Evolutionary conservation across 2,329 filamentous ascomycete species (phyloP).

Genomic region (Podosphaera xanthii): DNA sequence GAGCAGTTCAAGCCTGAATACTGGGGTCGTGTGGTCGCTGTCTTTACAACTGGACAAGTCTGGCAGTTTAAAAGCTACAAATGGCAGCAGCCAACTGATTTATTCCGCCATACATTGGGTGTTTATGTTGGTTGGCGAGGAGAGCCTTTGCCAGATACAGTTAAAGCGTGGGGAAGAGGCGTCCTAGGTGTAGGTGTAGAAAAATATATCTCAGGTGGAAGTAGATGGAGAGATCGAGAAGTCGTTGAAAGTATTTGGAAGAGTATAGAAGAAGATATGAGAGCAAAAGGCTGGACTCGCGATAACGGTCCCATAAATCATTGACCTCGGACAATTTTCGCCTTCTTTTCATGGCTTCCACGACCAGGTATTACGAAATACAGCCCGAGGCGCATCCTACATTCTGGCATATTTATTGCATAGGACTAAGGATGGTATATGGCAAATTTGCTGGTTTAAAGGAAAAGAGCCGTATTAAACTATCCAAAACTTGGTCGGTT

Average conservation of each 20-base stretch:
- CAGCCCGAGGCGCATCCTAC: too few species aligned
- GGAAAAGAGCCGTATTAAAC: too few species aligned
- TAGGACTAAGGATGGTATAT: too few species aligned
- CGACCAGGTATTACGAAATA: too few species aligned
- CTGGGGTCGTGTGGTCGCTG: conserved; percentile 83
- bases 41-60: conserved; percentile 90
- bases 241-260: conserved; percentile 87
- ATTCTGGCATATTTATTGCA: too few species aligned
- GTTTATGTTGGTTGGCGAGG: conserved; percentile 82
- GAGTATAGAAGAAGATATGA: conserved; percentile 71
- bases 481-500: too few species aligned
- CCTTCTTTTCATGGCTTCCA: too few species aligned
- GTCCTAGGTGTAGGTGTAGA: conserved; percentile 66
- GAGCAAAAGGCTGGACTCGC: conserved; percentile 57
- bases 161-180: conserved; percentile 67
- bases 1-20: conserved; percentile 96
- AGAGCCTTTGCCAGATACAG: conserved; percentile 53
- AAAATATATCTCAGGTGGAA: conserved; percentile 42
- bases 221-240: conserved; percentile 68
- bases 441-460: too few species aligned
- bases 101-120: conserved; percentile 74
- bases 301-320: conserved; percentile 32
- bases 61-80: conserved; percentile 99
- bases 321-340: too few species aligned
- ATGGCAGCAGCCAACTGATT: conserved; percentile 69